Evolutionary conservation across 2,329 filamentous ascomycete genomes (phyloP).

Genomic region (Neopestalotiopsis clavispora): DNA sequence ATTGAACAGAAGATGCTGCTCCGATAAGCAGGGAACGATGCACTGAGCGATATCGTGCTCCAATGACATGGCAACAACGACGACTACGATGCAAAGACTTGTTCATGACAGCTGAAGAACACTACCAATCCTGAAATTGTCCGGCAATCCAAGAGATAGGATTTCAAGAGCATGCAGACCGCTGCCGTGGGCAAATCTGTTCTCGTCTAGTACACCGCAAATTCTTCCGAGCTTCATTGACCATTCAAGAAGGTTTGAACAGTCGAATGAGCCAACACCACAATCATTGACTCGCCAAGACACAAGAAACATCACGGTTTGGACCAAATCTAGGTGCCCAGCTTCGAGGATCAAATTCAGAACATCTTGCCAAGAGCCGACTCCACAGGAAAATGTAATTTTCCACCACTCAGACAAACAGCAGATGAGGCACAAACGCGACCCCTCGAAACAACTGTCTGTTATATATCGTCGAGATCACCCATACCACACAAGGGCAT

Average conservation of each 20-base stretch:
- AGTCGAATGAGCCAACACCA: not conserved
- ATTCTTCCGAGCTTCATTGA: no score
- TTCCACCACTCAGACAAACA: constrained; percentile 16
- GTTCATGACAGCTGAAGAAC: no score
- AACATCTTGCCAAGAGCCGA: constrained; percentile 11
- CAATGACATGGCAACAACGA: not conserved
- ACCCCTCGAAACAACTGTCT: not conserved
- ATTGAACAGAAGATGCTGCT: constrained; percentile 15
- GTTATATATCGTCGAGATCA: not conserved
- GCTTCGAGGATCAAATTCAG: not conserved
- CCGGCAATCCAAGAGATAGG: not conserved
- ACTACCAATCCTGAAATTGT: no score
- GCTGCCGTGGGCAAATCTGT: no score
- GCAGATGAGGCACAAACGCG: not conserved
- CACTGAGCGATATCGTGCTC: not conserved
- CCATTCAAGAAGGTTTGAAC: no score
- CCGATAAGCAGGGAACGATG: not conserved
- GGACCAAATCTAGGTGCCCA: not conserved
- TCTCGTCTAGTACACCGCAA: no score
- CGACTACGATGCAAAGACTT: no score
- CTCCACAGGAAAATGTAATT: constrained; percentile 5
- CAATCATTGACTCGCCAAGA: not conserved
- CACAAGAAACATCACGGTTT: not conserved
- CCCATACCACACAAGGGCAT: not conserved
- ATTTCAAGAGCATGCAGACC: not conserved